A percentile compares a stretch with the other conserved stretches of the same genome.
Conservation (phyloP, 2,329 filamentous ascomycete species). For the Gremmenia infestans region DNA sequence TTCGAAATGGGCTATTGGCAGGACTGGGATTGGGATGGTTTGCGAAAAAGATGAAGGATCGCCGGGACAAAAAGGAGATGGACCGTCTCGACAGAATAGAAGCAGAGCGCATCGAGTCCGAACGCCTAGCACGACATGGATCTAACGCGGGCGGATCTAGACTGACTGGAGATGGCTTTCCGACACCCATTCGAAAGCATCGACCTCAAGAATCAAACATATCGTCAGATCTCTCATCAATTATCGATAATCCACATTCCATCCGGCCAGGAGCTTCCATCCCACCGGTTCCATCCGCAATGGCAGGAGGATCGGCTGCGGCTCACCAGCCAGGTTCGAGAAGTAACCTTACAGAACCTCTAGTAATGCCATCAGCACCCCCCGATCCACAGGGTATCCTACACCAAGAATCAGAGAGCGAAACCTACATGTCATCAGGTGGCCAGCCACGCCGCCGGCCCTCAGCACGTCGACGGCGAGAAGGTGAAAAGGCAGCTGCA, state of each 20-base stretch:
- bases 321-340: constrained; percentile 35
- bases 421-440: constrained; percentile 39
- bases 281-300: constrained; percentile 32
- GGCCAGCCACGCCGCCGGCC: constrained; percentile 38
- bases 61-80: constrained; percentile 39
- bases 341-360: constrained; percentile 33
- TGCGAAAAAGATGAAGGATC: constrained; percentile 57
- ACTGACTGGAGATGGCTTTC: constrained; percentile 65
- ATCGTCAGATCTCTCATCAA: constrained; percentile 29
- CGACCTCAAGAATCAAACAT: constrained; percentile 14
- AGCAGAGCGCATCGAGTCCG: constrained; percentile 44
- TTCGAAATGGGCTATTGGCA: constrained; percentile 46
- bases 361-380: constrained; percentile 52
- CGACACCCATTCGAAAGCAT: constrained; percentile 40
- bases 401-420: constrained; percentile 39
- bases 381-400: constrained; percentile 45
- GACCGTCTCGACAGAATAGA: constrained; percentile 36
- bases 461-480: constrained; percentile 44
- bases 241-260: constrained; percentile 28
- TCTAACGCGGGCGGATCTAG: constrained; percentile 46
- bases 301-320: constrained; percentile 16
- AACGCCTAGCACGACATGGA: constrained; percentile 53
- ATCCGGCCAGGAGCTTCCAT: constrained; percentile 38
- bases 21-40: constrained; percentile 65
- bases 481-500: constrained; percentile 40